These are phyloP conservation scores for Aspergillus arachidicola DNA, from an alignment of 2,329 filamentous ascomycete genomes.

Conservation along the genomic window DNA sequence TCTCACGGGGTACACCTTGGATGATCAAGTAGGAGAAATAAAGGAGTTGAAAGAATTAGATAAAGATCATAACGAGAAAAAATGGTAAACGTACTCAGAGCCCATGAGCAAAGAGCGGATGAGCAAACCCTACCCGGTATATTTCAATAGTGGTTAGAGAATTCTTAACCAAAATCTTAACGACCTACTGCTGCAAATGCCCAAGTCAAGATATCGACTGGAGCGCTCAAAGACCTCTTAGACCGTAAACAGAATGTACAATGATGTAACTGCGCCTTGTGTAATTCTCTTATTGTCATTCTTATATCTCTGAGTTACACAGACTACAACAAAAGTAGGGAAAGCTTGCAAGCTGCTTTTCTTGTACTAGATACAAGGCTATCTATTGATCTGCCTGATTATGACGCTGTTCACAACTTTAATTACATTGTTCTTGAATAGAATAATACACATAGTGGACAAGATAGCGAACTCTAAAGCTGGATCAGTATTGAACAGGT, in stretches of 20 bases:
- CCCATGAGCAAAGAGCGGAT: background rate
- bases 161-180: background rate
- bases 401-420: background rate
- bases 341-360: background rate
- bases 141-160: background rate
- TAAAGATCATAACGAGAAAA: background rate
- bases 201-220: background rate
- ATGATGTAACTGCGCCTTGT: background rate
- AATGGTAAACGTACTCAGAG: background rate
- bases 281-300: no score
- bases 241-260: background rate
- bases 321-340: background rate
- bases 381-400: background rate
- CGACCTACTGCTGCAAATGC: background rate
- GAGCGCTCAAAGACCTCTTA: background rate
- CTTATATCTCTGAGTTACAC: no score
- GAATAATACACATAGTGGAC: background rate
- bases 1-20: no score
- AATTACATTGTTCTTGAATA: background rate
- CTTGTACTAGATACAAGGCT: background rate
- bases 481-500: background rate
- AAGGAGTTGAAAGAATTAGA: background rate
- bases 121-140: background rate
- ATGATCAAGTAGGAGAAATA: no score
- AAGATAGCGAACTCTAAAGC: background rate